A percentile compares a stretch with the other conserved stretches of the same genome.
Conservation (phyloP, 805 yeast species). For the Aciculoconidium aculeatum region DNA sequence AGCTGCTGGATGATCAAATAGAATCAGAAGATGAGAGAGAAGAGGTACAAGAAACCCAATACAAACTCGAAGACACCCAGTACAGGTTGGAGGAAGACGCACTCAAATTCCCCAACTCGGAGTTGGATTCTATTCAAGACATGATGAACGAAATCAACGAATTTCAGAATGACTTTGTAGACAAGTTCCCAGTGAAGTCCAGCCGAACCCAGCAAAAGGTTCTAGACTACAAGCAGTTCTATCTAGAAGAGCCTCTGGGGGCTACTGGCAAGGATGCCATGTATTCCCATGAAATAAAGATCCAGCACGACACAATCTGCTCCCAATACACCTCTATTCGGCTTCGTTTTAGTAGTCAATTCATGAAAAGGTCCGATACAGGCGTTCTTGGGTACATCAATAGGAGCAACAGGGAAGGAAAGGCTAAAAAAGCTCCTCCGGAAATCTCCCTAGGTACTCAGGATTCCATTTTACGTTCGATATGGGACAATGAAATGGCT, state of each 20-base stretch:
- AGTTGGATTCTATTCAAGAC: constrained; percentile 8
- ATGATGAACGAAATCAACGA: constrained; percentile 23
- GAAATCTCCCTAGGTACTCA: not conserved
- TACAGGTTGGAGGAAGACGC: constrained; percentile 3
- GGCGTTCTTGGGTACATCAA: constrained; percentile 27
- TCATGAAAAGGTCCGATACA: constrained; percentile 7
- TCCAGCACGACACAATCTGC: constrained; percentile 31
- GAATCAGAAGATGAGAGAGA: constrained; percentile 8
- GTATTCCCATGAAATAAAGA: constrained; percentile 13
- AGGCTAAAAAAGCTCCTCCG: not conserved
- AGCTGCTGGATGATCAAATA: constrained; percentile 17
- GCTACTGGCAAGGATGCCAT: constrained; percentile 4
- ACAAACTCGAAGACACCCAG: constrained; percentile 3
- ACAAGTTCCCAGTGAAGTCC: constrained; percentile 12
- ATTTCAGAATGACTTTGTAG: constrained; percentile 27
- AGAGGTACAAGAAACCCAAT: constrained; percentile 1
- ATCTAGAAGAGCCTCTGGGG: constrained; percentile 9
- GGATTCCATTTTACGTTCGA: too few species aligned
- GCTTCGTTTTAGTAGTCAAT: constrained; percentile 23
- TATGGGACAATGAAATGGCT: constrained; percentile 9
- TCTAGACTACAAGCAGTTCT: constrained; percentile 28
- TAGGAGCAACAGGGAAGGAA: too few species aligned
- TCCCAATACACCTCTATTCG: constrained; percentile 34
- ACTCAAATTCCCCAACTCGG: constrained; percentile 3
- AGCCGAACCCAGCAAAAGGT: constrained; percentile 31